These are phyloP conservation scores for Arachis hypogaea DNA, from an alignment of 306 rosid species.

Conservation along the genomic window DNA sequence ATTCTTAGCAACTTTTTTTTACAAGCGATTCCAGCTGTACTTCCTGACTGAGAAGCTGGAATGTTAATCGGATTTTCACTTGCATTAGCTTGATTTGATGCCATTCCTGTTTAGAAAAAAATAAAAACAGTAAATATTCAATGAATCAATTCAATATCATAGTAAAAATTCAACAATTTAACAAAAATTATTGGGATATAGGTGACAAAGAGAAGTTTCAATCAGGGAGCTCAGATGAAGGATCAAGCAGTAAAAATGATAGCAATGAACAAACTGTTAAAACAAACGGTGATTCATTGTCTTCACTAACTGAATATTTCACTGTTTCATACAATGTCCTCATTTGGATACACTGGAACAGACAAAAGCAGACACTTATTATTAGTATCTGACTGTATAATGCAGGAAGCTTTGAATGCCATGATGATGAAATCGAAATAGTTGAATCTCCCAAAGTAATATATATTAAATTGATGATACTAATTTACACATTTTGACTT, in stretches of 20 bases:
- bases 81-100: too few species aligned
- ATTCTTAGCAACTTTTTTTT: too few species aligned
- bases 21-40: too few species aligned
- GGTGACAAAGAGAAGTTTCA: slow-evolving; percentile 68
- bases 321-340: background rate
- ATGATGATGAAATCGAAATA: slow-evolving; percentile 41
- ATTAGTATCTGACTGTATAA: slow-evolving; percentile 16
- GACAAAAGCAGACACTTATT: background rate
- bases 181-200: too few species aligned
- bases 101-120: too few species aligned
- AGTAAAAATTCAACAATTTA: too few species aligned
- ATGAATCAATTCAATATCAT: too few species aligned
- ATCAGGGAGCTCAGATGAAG: slow-evolving; percentile 55
- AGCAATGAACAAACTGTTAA: slow-evolving; percentile 49
- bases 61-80: too few species aligned
- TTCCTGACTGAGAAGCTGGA: too few species aligned
- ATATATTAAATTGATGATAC: too few species aligned
- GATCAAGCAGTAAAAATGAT: slow-evolving; percentile 48
- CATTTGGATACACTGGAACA: background rate
- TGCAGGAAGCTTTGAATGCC: slow-evolving; percentile 59
- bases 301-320: background rate
- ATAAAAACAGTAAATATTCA: too few species aligned
- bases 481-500: background rate
- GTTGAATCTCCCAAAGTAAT: slow-evolving; percentile 66
- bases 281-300: slow-evolving; percentile 52